Base-by-base conservation (phyloP, 73 alveolate genomes). In the Blepharisma stoltei region DNA sequence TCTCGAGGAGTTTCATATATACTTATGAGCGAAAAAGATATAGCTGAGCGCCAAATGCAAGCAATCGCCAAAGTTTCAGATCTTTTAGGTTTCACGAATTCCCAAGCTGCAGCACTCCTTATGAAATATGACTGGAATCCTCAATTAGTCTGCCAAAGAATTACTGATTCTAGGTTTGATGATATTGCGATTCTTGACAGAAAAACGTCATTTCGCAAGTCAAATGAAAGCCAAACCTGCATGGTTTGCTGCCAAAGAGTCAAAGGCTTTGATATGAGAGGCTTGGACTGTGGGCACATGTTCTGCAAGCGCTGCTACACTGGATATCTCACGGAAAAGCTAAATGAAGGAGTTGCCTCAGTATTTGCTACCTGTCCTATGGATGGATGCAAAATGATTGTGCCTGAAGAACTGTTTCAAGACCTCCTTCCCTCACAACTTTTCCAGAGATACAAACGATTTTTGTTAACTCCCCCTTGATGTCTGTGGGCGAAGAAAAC, bases 261-360 rank as follows among this genome's bases (percentile, higher is more conserved):
- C 65, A 11, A 11, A 14, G 65, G 65, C n/a, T 50, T 14, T 8
- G 86, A 90, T 73, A 49, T 14, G 77, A 66, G 54, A 3, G 54
- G 80, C 45, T 54, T 92, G 73, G 91, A 67, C 50, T 92, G 98
- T 71, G 77, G 82, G 7, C 98, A 92, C 55, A 37, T 6, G 43
- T 81, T 92, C 60, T 92, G 97, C 81, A 78, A 86, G 6, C 82
- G 78, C 6, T 92, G 97, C 93, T 92, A 84, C 43, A 44, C 54
- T 9, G 54, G 45, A 47, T 92, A 90, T 80, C 77, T 87, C 6
- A 52, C 77, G 1, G 79, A 88, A 21, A 77, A 80, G 53, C 45
- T 90, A 47, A 54, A 20, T 32, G 83, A 68, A 41, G 95, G 92
- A 32, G 89, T 89, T 54, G 90, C 88, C 6, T 67, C 83, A 18